These are phyloP conservation scores for Pythium folliculosum DNA, from an alignment of 352 stramenopile genomes.

Conservation along the genomic window DNA sequence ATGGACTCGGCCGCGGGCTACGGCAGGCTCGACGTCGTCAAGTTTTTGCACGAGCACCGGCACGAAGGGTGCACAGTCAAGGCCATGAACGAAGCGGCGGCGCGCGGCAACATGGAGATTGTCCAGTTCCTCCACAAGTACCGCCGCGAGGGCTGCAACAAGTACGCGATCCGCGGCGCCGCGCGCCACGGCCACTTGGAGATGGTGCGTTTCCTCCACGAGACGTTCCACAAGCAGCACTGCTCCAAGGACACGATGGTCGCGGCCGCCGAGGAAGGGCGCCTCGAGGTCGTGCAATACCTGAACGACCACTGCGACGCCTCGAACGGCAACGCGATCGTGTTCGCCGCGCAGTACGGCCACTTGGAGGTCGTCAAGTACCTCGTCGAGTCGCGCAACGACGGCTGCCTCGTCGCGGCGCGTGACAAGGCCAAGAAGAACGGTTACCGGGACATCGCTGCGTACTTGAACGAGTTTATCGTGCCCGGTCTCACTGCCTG, in stretches of 20 bases:
- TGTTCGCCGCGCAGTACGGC: conserved; percentile 16
- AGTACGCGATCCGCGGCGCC: conserved; percentile 2
- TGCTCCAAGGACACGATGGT: conserved; percentile 24
- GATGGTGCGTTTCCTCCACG: conserved; percentile 24
- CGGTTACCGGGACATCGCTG: not conserved
- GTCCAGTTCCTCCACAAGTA: conserved; percentile 18
- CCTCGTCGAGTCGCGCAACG: conserved; percentile 14
- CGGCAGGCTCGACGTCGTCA: conserved; percentile 8
- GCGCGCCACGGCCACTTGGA: not conserved
- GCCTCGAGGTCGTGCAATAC: no score
- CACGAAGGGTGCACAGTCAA: conserved; percentile 10
- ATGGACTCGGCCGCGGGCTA: conserved; percentile 15
- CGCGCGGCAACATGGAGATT: conserved; percentile 13
- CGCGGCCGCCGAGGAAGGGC: no score
- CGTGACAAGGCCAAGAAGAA: conserved; percentile 20
- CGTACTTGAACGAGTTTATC: conserved; percentile 6
- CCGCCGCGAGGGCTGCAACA: conserved; percentile 7
- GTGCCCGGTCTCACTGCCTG: conserved; percentile 4
- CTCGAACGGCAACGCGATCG: not conserved
- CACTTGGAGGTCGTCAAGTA: conserved; percentile 12
- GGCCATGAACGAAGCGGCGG: conserved; percentile 9
- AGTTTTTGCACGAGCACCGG: conserved; percentile 5
- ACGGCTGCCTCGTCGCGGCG: conserved; percentile 21
- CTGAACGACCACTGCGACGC: no score
- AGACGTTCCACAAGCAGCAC: conserved; percentile 8